These are phyloP conservation scores for Cytospora paraplurivora DNA, from an alignment of 2,329 filamentous ascomycete genomes.

Conservation along the genomic window DNA sequence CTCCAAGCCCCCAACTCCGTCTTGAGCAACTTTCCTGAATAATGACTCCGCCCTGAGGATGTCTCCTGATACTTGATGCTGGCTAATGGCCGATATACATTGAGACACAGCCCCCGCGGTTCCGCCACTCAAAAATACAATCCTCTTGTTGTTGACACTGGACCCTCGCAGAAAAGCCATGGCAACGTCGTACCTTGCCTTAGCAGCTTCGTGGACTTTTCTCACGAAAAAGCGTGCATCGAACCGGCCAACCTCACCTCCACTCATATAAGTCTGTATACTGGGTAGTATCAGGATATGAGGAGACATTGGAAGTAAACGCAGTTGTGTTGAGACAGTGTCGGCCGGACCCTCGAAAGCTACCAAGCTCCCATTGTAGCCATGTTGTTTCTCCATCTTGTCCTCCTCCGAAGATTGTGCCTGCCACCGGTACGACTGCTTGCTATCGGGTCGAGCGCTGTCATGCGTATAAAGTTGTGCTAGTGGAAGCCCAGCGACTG, in stretches of 20 bases:
- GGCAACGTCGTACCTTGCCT: slow-evolving; percentile 51
- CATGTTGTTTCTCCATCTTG: slow-evolving; percentile 16
- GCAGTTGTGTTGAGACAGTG: slow-evolving; percentile 59
- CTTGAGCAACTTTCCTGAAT: slow-evolving; percentile 53
- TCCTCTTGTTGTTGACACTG: slow-evolving; percentile 49
- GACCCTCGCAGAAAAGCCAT: slow-evolving; percentile 53
- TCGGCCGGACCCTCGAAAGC: slow-evolving; percentile 62
- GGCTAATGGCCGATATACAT: slow-evolving; percentile 57
- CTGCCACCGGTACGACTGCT: background rate
- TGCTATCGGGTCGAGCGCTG: background rate
- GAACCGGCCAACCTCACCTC: slow-evolving; percentile 37
- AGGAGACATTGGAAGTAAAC: slow-evolving; percentile 59
- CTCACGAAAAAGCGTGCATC: slow-evolving; percentile 47
- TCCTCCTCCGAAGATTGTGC: background rate
- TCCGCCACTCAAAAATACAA: slow-evolving; percentile 64
- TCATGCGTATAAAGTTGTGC: background rate
- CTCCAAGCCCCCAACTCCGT: slow-evolving; percentile 40
- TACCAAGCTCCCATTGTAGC: slow-evolving; percentile 53
- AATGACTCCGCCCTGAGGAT: slow-evolving; percentile 51
- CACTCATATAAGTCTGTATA: slow-evolving; percentile 50
- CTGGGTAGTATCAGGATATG: slow-evolving; percentile 60
- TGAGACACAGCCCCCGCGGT: slow-evolving; percentile 55
- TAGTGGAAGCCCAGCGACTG: background rate
- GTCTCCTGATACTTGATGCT: slow-evolving; percentile 54
- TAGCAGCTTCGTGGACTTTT: slow-evolving; percentile 53